Evolutionary conservation across 2,329 filamentous ascomycete genomes (phyloP).

Genomic region (Colletotrichum sansevieriae): DNA sequence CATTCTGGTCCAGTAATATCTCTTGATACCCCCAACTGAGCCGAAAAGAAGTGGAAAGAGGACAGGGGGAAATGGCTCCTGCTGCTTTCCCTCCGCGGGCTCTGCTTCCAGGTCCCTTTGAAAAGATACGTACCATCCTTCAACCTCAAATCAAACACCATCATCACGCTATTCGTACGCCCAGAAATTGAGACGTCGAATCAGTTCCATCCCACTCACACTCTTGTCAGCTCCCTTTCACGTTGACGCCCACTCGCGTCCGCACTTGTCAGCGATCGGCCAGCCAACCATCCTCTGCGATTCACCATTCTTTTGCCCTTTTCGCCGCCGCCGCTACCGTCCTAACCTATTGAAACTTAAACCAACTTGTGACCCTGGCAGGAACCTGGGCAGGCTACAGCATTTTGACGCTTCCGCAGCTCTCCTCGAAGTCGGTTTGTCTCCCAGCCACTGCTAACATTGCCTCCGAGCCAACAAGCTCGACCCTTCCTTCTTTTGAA

Average conservation of each 20-base stretch:
- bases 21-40: conserved; percentile 4
- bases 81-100: neutral
- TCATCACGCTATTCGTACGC: conserved; percentile 29
- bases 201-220: neutral
- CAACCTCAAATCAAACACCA: conserved; percentile 14
- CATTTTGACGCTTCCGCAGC: conserved; percentile 1
- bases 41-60: conserved; percentile 22
- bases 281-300: neutral
- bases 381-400: neutral
- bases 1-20: conserved; percentile 3
- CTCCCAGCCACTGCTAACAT: neutral
- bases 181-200: conserved; percentile 20
- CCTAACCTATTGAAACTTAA: conserved; percentile 23
- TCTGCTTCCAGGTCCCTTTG: conserved; percentile 5
- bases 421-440: neutral
- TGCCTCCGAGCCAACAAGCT: neutral
- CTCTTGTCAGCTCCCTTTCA: conserved; percentile 15
- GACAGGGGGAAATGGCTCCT: neutral
- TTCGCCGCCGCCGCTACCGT: conserved; percentile 25
- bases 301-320: conserved; percentile 7
- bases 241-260: conserved; percentile 11
- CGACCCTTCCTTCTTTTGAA: neutral
- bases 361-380: conserved; percentile 4
- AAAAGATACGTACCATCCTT: conserved; percentile 9
- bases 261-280: conserved; percentile 33